Percentiles rank a stretch among this genome's conserved stretches.
phyloP scores from a whole-genome alignment of 352 stramenopile species.

The Phytophthora ramorum region DNA sequence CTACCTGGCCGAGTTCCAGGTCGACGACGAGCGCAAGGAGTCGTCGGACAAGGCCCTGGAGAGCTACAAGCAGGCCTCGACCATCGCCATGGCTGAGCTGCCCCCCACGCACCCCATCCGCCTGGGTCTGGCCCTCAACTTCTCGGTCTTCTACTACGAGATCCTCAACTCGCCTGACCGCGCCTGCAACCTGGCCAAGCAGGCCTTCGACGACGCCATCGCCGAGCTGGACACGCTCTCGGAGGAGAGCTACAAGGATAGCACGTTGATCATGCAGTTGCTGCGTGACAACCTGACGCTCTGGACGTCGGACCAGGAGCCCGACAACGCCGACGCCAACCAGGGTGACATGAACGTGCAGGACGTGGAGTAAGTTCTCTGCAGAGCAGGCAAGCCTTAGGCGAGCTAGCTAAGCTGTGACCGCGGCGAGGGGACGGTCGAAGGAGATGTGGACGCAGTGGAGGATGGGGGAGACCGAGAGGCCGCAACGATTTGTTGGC shows the following conservation, averaged over 20 bases:
- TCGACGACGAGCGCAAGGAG: slow-evolving; percentile 95
- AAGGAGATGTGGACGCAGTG: slow-evolving; percentile 20
- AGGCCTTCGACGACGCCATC: slow-evolving; percentile 99
- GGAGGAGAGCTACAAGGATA: slow-evolving; percentile 99
- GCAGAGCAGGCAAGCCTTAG: slow-evolving; percentile 15
- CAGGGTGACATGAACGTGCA: slow-evolving; percentile 90
- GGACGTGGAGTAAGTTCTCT: slow-evolving; percentile 68
- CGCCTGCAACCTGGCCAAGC: slow-evolving; percentile 94
- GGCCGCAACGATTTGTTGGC: slow-evolving; percentile 43
- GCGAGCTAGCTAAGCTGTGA: slow-evolving; percentile 25
- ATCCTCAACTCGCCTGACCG: slow-evolving; percentile 97
- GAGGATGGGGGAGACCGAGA: slow-evolving; percentile 26
- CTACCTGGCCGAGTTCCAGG: slow-evolving; percentile 99
- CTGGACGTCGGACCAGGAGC: slow-evolving; percentile 98
- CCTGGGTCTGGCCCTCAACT: slow-evolving; percentile 99
- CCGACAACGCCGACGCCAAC: slow-evolving; percentile 88
- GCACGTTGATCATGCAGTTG: slow-evolving; percentile 99
- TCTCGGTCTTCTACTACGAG: slow-evolving; percentile 99
- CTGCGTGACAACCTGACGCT: slow-evolving; percentile 99
- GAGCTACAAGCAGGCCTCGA: slow-evolving; percentile 82
- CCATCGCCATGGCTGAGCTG: slow-evolving; percentile 96
- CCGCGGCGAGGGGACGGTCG: slow-evolving; percentile 2
- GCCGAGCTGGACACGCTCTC: slow-evolving; percentile 99
- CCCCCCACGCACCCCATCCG: slow-evolving; percentile 99
- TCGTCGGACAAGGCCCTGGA: slow-evolving; percentile 88